Conservation (phyloP, 371 early-diverging fungal species). For the Choanephora cucurbitarum region DNA sequence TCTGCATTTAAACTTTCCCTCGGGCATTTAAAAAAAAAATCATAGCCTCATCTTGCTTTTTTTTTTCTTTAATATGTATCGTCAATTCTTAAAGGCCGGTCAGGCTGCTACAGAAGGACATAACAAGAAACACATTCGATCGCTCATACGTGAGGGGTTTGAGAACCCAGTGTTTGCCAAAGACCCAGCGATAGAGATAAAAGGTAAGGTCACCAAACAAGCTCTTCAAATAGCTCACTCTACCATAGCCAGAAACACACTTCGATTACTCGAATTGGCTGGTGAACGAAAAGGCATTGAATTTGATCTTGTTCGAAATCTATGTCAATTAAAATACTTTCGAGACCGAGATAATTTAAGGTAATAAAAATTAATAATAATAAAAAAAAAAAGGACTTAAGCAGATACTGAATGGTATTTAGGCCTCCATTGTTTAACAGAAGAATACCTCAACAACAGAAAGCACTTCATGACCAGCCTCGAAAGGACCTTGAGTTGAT, state of each 20-base stretch:
- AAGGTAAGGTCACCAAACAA: too few species aligned
- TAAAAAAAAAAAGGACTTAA: background rate
- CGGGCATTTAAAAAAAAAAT: too few species aligned
- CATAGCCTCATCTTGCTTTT: too few species aligned
- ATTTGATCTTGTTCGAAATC: conserved; percentile 22
- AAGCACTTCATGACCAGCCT: conserved; percentile 13
- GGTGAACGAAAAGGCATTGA: conserved; percentile 18
- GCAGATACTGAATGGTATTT: too few species aligned
- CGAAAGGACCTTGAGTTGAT: conserved; percentile 21
- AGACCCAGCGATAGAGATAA: conserved; percentile 20
- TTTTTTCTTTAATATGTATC: too few species aligned
- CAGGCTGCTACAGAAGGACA: conserved; percentile 12
- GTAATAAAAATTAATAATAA: conserved; percentile 18
- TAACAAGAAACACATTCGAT: conserved; percentile 8
- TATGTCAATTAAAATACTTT: conserved; percentile 24
- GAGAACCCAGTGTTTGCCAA: conserved; percentile 8
- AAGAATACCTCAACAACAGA: conserved; percentile 11
- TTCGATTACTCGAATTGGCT: conserved; percentile 24
- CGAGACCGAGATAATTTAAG: conserved; percentile 18
- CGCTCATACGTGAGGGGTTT: conserved; percentile 28
- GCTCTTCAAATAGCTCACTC: too few species aligned
- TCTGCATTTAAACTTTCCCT: too few species aligned
- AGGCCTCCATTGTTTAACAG: conserved; percentile 27
- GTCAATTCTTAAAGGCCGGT: conserved; percentile 23
- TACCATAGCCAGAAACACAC: conserved; percentile 26